These are phyloP conservation scores for Platismatia glauca DNA, from an alignment of 495 filamentous ascomycete species.

Conservation along the genomic window DNA sequence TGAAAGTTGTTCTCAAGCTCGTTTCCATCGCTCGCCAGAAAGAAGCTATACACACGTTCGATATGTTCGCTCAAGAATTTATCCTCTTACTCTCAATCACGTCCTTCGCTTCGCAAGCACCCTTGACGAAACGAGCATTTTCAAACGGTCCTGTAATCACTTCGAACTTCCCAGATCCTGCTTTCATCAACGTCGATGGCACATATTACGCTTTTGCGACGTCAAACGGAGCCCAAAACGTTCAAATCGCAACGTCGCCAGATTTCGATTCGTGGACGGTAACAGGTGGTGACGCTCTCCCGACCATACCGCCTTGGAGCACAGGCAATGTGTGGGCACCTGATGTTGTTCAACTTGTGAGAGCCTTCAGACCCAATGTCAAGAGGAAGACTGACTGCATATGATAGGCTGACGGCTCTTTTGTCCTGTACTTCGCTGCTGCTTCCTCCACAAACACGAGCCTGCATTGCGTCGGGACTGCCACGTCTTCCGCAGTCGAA, in stretches of 20 bases:
- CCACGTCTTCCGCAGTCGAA: conserved; percentile 30
- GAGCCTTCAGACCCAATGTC: neutral
- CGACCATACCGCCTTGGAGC: conserved; percentile 28
- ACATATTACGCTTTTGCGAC: conserved; percentile 33
- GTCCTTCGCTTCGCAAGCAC: conserved; percentile 7
- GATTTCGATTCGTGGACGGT: conserved; percentile 30
- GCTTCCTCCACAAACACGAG: conserved; percentile 19
- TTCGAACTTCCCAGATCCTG: conserved; percentile 30
- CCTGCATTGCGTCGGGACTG: conserved; percentile 39
- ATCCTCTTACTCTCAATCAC: conserved; percentile 5
- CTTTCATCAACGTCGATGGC: conserved; percentile 26
- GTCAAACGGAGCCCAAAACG: conserved; percentile 14
- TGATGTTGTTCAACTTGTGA: conserved; percentile 28
- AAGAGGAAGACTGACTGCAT: neutral
- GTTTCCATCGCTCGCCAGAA: neutral
- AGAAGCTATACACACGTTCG: neutral
- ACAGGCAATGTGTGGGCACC: conserved; percentile 40
- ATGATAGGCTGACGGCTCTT: conserved; percentile 26
- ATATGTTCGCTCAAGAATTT: neutral
- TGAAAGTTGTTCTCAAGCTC: neutral
- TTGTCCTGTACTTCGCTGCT: conserved; percentile 38
- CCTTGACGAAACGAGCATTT: conserved; percentile 17
- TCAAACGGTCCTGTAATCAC: conserved; percentile 25
- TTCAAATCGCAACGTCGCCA: conserved; percentile 21
- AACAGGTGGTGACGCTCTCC: conserved; percentile 27